Conservation (phyloP, 441 rosid genomes). For the Corymbia citriodora region DNA sequence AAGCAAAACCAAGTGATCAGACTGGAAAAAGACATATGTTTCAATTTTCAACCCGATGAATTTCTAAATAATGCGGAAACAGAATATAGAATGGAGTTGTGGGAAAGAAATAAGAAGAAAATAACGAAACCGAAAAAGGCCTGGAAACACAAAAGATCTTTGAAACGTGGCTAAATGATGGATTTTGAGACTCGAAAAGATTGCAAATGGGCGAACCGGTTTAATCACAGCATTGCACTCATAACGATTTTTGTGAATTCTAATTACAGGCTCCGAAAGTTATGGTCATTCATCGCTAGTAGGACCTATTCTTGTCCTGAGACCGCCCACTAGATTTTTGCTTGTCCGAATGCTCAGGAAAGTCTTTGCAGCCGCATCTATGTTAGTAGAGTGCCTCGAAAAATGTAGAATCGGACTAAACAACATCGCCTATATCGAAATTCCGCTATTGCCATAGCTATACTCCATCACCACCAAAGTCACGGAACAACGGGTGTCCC, state of each 20-base stretch:
- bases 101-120: not conserved
- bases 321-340: not conserved
- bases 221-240: not conserved
- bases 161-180: not conserved
- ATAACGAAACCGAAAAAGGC: not conserved
- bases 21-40: no score
- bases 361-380: not conserved
- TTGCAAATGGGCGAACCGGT: not conserved
- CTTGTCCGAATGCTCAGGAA: not conserved
- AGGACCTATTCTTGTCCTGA: not conserved
- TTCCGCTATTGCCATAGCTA: not conserved
- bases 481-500: not conserved
- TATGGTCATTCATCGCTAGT: not conserved
- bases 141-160: not conserved
- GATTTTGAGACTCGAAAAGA: not conserved
- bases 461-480: not conserved
- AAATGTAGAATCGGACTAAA: not conserved
- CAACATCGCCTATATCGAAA: not conserved
- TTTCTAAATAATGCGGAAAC: not conserved
- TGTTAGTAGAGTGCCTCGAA: not conserved
- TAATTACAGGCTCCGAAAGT: not conserved
- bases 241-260: not conserved
- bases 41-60: no score
- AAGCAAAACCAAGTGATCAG: not conserved
- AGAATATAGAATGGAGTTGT: not conserved